Conservation (phyloP, 805 yeast species). For the Kazachstania martiniae region DNA sequence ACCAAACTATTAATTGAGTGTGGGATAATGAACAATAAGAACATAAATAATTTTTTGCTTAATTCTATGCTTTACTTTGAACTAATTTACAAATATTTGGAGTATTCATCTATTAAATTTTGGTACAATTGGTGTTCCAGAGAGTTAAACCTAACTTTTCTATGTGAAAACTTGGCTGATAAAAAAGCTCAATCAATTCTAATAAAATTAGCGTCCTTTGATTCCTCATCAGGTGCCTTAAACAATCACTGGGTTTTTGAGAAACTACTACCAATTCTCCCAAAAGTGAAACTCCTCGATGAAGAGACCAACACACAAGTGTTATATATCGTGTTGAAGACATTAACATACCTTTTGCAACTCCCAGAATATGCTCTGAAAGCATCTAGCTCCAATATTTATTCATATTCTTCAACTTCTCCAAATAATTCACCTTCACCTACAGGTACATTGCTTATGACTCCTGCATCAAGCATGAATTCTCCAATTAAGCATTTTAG, state of each 20-base stretch:
- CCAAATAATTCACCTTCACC: slow-evolving; percentile 2
- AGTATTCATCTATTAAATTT: slow-evolving; percentile 12
- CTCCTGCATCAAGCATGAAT: slow-evolving; percentile 3
- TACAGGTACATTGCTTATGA: background rate
- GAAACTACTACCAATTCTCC: slow-evolving; percentile 6
- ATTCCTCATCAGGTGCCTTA: slow-evolving; percentile 1
- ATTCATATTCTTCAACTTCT: background rate
- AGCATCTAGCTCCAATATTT: slow-evolving; percentile 3
- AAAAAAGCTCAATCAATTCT: slow-evolving; percentile 18
- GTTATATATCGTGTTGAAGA: slow-evolving; percentile 17
- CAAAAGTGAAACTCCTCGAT: background rate
- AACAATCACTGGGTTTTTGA: slow-evolving; percentile 12
- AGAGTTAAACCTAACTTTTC: slow-evolving; percentile 7
- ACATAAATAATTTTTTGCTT: slow-evolving; percentile 6
- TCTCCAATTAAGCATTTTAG: slow-evolving; percentile 1
- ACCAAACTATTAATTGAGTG: slow-evolving; percentile 12
- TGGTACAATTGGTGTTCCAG: slow-evolving; percentile 22
- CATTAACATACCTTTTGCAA: slow-evolving; percentile 13
- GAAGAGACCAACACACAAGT: slow-evolving; percentile 7
- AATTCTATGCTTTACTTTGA: slow-evolving; percentile 12
- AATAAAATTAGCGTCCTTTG: slow-evolving; percentile 14
- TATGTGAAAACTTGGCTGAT: slow-evolving; percentile 6
- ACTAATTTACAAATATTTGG: slow-evolving; percentile 14
- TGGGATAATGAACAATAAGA: slow-evolving; percentile 16
- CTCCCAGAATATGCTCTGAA: no score